These are phyloP conservation scores for Colletotrichum gigasporum DNA, from an alignment of 2,329 filamentous ascomycete species.

Conservation along the genomic window DNA sequence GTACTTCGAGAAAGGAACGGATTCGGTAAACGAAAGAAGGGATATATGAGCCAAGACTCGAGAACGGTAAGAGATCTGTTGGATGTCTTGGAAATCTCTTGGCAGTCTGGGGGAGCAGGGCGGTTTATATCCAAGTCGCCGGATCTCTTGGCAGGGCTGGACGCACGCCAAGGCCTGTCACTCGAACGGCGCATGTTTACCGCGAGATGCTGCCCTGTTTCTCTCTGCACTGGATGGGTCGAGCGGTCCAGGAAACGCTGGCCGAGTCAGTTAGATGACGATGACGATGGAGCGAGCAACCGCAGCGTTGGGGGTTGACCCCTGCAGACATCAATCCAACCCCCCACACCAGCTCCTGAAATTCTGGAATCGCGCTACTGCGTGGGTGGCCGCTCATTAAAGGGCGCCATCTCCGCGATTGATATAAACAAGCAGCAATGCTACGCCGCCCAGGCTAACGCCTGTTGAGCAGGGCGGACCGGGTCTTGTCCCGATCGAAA, in stretches of 20 bases:
- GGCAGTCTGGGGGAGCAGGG: conserved; percentile 20
- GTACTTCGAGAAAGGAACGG: neutral
- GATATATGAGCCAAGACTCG: conserved; percentile 24
- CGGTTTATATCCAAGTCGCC: conserved; percentile 28
- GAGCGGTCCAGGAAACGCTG: conserved; percentile 9
- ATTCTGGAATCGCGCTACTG: conserved; percentile 4
- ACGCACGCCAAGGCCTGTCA: neutral
- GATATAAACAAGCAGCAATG: conserved; percentile 9
- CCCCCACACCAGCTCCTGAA: conserved; percentile 24
- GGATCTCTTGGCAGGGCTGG: conserved; percentile 25
- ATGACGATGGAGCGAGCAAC: conserved; percentile 1
- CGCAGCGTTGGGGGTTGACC: neutral
- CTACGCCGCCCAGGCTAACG: conserved; percentile 16
- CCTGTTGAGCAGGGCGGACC: conserved; percentile 11
- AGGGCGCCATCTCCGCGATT: conserved; percentile 16
- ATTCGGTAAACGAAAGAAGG: conserved; percentile 12
- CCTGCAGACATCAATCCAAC: neutral
- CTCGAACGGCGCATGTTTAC: neutral
- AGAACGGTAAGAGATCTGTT: conserved; percentile 27
- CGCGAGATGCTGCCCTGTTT: neutral
- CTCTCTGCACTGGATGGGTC: too few relatives aligned
- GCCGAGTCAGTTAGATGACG: conserved; percentile 22
- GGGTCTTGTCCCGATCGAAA: conserved; percentile 18
- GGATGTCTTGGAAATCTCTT: conserved; percentile 27
- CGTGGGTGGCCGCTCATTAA: neutral